phyloP scores from a whole-genome alignment of 2,329 filamentous ascomycete genomes.

The Penicillium capsulatum region DNA sequence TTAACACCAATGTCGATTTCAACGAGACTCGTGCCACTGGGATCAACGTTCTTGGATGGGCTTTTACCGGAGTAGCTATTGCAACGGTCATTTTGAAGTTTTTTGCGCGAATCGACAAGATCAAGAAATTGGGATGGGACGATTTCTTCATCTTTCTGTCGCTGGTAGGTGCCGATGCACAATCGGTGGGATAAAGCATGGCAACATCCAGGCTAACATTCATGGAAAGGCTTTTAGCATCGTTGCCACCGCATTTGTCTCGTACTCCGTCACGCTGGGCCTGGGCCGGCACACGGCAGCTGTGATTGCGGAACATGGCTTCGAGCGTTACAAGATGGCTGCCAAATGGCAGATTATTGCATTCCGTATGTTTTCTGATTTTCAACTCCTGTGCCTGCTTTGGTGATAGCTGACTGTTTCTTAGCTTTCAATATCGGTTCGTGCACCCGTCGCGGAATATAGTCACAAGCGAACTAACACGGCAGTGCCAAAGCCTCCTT shows the following conservation, averaged over 20 bases:
- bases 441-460: no score
- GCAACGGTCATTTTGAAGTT: conserved; percentile 22
- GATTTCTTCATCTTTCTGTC: conserved; percentile 31
- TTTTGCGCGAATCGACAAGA: conserved; percentile 15
- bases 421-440: no score
- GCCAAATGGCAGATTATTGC: conserved; percentile 27
- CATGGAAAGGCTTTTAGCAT: conserved; percentile 24
- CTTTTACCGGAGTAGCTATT: conserved; percentile 24
- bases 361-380: conserved; percentile 17
- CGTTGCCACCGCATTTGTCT: conserved; percentile 24
- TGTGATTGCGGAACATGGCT: conserved; percentile 22
- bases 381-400: background rate
- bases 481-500: conserved; percentile 17
- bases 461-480: no score
- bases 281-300: conserved; percentile 26
- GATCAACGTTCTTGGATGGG: conserved; percentile 23
- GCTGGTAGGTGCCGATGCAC: conserved; percentile 12
- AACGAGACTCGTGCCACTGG: conserved; percentile 17
- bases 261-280: conserved; percentile 23
- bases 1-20: conserved; percentile 17
- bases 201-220: no score
- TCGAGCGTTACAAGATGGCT: conserved; percentile 14
- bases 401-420: background rate
- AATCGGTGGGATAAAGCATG: no score
- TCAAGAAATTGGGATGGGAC: conserved; percentile 23